Base-by-base conservation (phyloP, 139 green algal genomes). In the Axilococcus clingmanii region DNA sequence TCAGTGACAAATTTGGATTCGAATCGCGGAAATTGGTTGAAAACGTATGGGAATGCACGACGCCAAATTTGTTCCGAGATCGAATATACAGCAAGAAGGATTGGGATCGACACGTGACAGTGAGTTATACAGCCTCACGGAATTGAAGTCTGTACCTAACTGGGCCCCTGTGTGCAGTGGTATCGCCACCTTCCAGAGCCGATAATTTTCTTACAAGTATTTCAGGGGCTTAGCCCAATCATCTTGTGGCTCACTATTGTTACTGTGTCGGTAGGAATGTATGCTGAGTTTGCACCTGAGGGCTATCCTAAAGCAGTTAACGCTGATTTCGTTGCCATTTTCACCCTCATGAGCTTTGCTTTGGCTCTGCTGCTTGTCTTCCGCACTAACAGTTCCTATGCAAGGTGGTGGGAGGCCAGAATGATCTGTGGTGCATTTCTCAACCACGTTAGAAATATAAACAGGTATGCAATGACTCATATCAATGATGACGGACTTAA, bases 311-410 rank as follows among this genome's bases (percentile, higher is more conserved):
- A 34, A 17, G 19, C n/a, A 1, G 56, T 55, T 27, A 48, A 12
- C 20, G 23, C 15, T 5, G 56, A 33, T 4, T 56, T 47, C 16
- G 7, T 31, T 17, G 31, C 55, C 41, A 20, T 47, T 11, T 71
- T 79, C 24, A 35, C 34, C 22, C 48, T 78, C 9, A 66, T 55
- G 19, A 52, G 31, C 15, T 70, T 71, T 55, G 61, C 63, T 11
- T 40, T 79, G 3, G 48, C 56, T n/a, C 40, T 79, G 29, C 57
- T 79, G 38, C 55, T 79, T 17, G 68, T 79, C 3, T 78, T 79
- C 48, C 48, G 68, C 14, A 79, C 71, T 25, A 77, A 76, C 51
- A 58, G 51, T 28, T 42, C 46, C 3, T 68, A 78, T 40, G 47
- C 30, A 29, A 59, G 69, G n/a, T 78, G 69, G 69, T 76, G 69